Base-by-base conservation (phyloP, 2,329 filamentous ascomycete genomes). In the Verticillium longisporum region DNA sequence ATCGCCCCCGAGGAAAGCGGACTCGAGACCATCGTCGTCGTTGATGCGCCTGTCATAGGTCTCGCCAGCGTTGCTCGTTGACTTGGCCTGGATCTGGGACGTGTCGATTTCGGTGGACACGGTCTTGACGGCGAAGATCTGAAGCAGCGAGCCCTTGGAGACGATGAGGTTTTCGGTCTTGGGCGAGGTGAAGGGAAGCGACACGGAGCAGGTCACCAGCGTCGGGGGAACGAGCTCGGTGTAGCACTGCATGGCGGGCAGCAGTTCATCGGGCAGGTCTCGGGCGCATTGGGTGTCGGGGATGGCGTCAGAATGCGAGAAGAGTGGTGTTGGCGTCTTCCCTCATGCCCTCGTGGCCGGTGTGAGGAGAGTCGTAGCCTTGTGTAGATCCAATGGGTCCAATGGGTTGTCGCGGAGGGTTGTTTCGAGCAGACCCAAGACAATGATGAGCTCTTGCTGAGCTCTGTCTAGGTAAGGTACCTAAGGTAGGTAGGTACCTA, bases 201-300 rank as follows among this genome's bases (percentile, higher is more conserved):
- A 84, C 70, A 97, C 78, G 66, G 93, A 91, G 78, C 97, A 90
- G 70, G 92, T 93, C 77, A 98, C 92, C 73, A 93, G 93, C 74
- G 93, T 96, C 60, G 95, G 93, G 80, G 94, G 90, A 74, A 92
- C 88, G 74, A 99, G 83, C 83, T 99, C 95, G 72, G 92, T 93
- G 79, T 98, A 98, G 82, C 92, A 96, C 85, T 98, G 94, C 94
- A 98, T 98, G 56, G 67, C 66, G 65, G 70, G 72, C 54, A 70
- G 72, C 54, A 34, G 32, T 55, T 55, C 54, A 55, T 32, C 54
- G 32, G 54, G 31, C 45, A 53, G 18, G 9, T 53, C 10, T 53
- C 45, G 45, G 45, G 45, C 45, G 45, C 45, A 53, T 53, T 31
- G 45, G 45, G 45, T 53, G 45, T 53, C 18, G 45, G n/a, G 41